Base-by-base conservation (phyloP, 208 protist genomes). In the Borovskyia barvae region DNA sequence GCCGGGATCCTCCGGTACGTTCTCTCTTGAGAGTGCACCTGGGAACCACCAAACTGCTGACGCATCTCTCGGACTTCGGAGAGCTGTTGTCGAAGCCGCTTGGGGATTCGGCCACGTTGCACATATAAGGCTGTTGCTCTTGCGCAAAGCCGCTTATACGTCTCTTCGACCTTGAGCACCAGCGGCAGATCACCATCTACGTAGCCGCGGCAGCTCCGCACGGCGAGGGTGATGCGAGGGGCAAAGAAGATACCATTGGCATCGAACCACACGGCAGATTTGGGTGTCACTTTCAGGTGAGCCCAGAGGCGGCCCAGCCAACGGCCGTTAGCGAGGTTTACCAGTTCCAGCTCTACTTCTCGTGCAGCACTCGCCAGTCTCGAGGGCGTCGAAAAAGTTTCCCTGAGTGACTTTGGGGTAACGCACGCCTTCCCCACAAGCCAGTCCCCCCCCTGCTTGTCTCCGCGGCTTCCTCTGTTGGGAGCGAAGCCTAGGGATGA, bases 231-330 rank as follows among this genome's bases (percentile, higher is more conserved):
- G 28, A 63, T 19, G 22, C 30, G 28, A 0, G 46, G 48, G 7
- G n/a, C 30, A 2, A 70, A 33, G 32, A 70, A 70, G 15, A 32
- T 37, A 1, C 33, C 48, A 15, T 24, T 35, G 5, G 54, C 46
- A 29, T 62, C 33, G 35, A 36, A 37, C 46, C 41, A 22, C 11
- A 50, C 19, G 28, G 33, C 26, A 33, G 22, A 22, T 1, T 32
- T 25, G 8, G 28, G 20, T 12, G 37, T 26, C 37, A 36, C 12
- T 12, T 37, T 33, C 12, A 70, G 32, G 8, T 43, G 15, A 7
- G 41, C 24, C 47, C 54, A 70, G 15, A 70, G 43, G 36, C 63
- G 54, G 1, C 63, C 63, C 12, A 62, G 45, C 54, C 63, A 70
- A n/a, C 35, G 46, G 15, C 32, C 63, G 26, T 41, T 26, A 4